Evolutionary conservation across 345 rosid species (phyloP), one percentile per base, ranked within the genome.

Genomic region (Pugionium cornutum): DNA sequence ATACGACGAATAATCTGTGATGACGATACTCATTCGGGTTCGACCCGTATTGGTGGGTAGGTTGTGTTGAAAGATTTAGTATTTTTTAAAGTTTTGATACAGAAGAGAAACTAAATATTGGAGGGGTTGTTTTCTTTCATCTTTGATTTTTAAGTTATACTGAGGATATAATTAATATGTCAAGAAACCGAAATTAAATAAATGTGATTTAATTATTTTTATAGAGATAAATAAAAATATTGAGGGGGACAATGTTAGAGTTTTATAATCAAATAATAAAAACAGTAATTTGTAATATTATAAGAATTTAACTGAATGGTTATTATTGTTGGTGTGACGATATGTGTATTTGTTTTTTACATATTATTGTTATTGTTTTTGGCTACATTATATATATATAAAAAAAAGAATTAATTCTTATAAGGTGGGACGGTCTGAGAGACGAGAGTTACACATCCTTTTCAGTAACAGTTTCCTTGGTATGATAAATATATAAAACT

Each of bases 1-100:
- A 75, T 58, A 36, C 48, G 49, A 70, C 69, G 45, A 53, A 62
- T 53, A 41, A 75, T 45, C 26, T 51, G 9, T 68, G 52, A 64
- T 40, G 35, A 27, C 1, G 42, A 39, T 48, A 11, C 31, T 25
- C 47, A 2, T 32, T 45, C 47, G 41, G 25, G 58, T 33, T 72
- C 45, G 51, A 71, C 9, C 47, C 40, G 18, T 46, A 5, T 28
- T 9, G 58, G 41, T 58, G 66, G 70, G 63, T 57, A 48, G 48
- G 10, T 29, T 39, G n/a, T n/a, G 25, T 8, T 29, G 55, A 56
- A 45, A 74, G 51, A 67, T 53, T 18, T 61, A 66, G 60, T 58
- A 53, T 63, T 56, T 44, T 57, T 27, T 27, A 8, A 61, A 74
- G 64, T 67, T 74, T 74, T 74, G 77, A 74, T 74, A 74, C 68